Conservation (phyloP, 208 protist genomes). For the Trypanosoma boissoni region DNA sequence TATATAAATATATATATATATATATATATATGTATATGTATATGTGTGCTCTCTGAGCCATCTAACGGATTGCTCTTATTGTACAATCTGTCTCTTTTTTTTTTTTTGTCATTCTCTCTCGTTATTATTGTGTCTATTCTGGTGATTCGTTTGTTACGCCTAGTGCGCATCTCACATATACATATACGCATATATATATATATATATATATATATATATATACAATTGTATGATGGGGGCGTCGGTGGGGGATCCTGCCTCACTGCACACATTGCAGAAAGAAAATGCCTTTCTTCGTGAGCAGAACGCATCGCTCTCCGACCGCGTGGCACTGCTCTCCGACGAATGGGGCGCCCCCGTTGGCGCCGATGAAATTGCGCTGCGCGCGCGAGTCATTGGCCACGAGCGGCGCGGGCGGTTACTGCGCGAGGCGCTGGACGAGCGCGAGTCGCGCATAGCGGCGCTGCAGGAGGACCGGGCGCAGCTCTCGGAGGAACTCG, state of each 20-base stretch:
- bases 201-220: no score
- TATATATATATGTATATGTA: no score
- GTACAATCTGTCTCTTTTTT: slow-evolving; percentile 7
- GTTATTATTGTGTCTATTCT: not conserved
- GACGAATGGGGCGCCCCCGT: slow-evolving; percentile 14
- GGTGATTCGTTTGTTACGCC: not conserved
- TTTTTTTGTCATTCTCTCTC: slow-evolving; percentile 10
- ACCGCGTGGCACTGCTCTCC: slow-evolving; percentile 11
- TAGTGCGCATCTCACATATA: no score
- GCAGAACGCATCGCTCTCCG: slow-evolving; percentile 5
- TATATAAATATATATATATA: no score
- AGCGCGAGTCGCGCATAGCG: not conserved
- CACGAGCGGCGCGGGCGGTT: slow-evolving; percentile 14
- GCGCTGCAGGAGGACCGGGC: slow-evolving; percentile 5
- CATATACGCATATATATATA: no score
- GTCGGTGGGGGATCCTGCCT: slow-evolving; percentile 10
- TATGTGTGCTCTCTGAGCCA: no score
- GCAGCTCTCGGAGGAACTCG: slow-evolving; percentile 16
- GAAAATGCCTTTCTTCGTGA: slow-evolving; percentile 26
- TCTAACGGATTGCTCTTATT: not conserved
- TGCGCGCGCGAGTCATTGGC: slow-evolving; percentile 14
- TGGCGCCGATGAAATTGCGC: slow-evolving; percentile 5
- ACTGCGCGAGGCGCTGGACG: slow-evolving; percentile 17
- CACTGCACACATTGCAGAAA: slow-evolving; percentile 6
- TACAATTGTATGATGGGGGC: no score